Conservation (phyloP, 192 early-diverging fungal genomes). For the Gonapodya sp. region DNA sequence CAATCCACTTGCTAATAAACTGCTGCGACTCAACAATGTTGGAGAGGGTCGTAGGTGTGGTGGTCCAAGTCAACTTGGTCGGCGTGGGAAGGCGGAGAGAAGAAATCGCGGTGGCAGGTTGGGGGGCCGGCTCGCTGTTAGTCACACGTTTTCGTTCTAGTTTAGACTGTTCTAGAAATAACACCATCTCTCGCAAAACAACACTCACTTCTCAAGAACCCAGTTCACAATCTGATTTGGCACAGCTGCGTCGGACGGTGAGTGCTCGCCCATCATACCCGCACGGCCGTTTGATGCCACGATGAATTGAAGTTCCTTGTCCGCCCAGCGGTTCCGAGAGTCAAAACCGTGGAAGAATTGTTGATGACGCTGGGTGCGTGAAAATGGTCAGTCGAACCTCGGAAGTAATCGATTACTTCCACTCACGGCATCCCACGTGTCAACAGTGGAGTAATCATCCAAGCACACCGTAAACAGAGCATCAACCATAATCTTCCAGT, state of each 20-base stretch:
- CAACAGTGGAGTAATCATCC: conserved; percentile 75
- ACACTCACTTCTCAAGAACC: conserved; percentile 48
- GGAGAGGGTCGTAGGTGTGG: conserved; percentile 39
- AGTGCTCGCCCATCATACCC: conserved; percentile 87
- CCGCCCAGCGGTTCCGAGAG: conserved; percentile 87
- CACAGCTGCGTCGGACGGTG: conserved; percentile 76
- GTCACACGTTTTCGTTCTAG: conserved; percentile 22
- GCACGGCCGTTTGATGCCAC: conserved; percentile 73
- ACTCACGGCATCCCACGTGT: conserved; percentile 59
- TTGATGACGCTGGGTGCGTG: conserved; percentile 50
- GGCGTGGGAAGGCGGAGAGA: conserved; percentile 36
- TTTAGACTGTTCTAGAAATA: conserved; percentile 20
- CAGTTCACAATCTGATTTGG: conserved; percentile 59
- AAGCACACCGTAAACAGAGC: conserved; percentile 85
- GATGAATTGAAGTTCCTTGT: conserved; percentile 86
- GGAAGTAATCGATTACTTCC: neutral
- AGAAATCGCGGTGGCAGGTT: conserved; percentile 27
- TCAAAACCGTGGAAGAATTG: conserved; percentile 58
- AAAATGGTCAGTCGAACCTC: conserved; percentile 36
- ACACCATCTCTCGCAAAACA: conserved; percentile 11
- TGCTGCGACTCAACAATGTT: conserved; percentile 51
- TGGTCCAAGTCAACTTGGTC: conserved; percentile 60
- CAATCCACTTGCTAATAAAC: conserved; percentile 54
- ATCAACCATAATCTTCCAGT: conserved; percentile 55
- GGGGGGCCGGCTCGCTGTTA: conserved; percentile 46